phyloP scores from a whole-genome alignment of 2,329 filamentous ascomycete genomes.

The Cytospora piceae region DNA sequence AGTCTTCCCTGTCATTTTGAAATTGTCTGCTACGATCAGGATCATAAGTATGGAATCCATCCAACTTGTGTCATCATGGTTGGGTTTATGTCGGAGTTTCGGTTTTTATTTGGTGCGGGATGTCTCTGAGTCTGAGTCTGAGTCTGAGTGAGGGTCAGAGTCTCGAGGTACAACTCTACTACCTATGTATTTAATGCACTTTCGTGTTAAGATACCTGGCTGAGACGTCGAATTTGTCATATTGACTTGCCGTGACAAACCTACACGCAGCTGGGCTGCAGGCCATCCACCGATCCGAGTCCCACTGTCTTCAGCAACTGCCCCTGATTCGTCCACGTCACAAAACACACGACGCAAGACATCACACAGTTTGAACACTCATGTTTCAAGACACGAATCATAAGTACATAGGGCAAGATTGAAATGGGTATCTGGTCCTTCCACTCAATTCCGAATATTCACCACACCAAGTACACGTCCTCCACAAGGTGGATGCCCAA shows the following conservation, averaged over 20 bases:
- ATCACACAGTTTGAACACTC: neutral
- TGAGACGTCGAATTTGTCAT: neutral
- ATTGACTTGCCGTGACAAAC: neutral
- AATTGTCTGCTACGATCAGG: neutral
- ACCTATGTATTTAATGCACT: neutral
- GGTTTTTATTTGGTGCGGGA: neutral
- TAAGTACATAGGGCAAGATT: neutral
- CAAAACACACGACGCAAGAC: neutral
- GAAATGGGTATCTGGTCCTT: slow-evolving; percentile 20
- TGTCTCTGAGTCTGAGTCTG: neutral
- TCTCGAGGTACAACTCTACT: neutral
- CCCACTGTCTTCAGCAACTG: neutral
- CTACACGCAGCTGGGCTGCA: neutral
- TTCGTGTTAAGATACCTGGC: neutral
- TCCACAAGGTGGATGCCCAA: neutral
- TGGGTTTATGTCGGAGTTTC: neutral
- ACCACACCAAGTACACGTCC: neutral
- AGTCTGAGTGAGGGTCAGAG: neutral
- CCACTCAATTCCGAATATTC: slow-evolving; percentile 8
- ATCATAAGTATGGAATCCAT: neutral
- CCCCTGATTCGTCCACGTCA: slow-evolving; percentile 3
- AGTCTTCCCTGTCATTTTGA: neutral
- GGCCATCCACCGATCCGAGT: neutral
- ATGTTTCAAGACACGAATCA: neutral
- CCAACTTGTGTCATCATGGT: neutral